Conservation (phyloP, 2,329 filamentous ascomycete genomes). For the Reticulascus tulasneorum region DNA sequence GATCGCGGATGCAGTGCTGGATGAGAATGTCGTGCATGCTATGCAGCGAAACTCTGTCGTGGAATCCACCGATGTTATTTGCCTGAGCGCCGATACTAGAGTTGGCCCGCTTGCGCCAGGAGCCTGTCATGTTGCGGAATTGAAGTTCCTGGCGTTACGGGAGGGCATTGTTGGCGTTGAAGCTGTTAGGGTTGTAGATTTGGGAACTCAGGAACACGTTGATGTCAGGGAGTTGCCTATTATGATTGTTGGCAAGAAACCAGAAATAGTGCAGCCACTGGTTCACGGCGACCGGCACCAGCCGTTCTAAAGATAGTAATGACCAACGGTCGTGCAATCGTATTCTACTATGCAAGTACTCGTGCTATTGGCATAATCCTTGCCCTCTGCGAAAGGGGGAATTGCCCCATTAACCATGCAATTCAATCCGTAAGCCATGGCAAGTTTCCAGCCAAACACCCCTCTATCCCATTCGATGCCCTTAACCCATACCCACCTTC, state of each 20-base stretch:
- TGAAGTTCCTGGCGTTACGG: constrained; percentile 66
- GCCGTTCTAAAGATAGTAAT: too few species aligned
- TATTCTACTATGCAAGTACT: too few species aligned
- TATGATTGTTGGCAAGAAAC: constrained; percentile 48
- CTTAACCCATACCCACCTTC: constrained; percentile 14
- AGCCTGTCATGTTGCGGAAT: constrained; percentile 68
- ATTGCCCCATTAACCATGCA: too few species aligned
- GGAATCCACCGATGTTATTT: constrained; percentile 66
- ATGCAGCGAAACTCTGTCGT: constrained; percentile 63
- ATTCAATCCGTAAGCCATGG: not conserved
- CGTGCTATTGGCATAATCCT: too few species aligned
- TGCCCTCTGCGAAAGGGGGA: too few species aligned
- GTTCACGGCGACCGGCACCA: too few species aligned
- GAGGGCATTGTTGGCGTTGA: constrained; percentile 68
- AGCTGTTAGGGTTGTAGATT: constrained; percentile 67
- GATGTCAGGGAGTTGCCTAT: constrained; percentile 72
- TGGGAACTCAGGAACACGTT: constrained; percentile 70
- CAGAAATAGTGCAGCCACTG: too few species aligned
- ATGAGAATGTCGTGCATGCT: constrained; percentile 68
- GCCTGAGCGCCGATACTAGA: constrained; percentile 68
- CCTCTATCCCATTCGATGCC: constrained; percentile 1
- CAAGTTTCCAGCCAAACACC: not conserved
- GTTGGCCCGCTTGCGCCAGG: constrained; percentile 69
- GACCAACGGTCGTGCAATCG: too few species aligned
- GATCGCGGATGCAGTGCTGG: constrained; percentile 63